A percentile compares a stretch with the other conserved stretches of the same genome.
Evolutionary conservation across 2,329 filamentous ascomycete species (phyloP).

Genomic region (Helicocarpus griseus): DNA sequence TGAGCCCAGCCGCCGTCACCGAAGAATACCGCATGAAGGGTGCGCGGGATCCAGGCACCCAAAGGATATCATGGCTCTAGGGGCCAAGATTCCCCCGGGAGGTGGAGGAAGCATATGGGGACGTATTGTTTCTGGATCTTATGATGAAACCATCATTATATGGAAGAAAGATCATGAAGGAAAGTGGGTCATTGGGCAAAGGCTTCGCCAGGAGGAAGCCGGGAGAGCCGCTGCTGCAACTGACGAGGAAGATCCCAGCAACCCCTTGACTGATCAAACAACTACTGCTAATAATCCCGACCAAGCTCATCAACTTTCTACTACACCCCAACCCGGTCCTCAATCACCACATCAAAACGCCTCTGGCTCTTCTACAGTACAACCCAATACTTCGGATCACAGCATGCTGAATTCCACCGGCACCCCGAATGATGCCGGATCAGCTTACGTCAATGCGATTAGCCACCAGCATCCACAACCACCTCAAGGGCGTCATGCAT

Average conservation of each 20-base stretch:
- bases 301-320: background rate
- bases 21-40: slow-evolving; percentile 40
- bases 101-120: slow-evolving; percentile 83
- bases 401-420: background rate
- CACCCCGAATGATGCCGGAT: background rate
- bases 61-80: slow-evolving; percentile 63
- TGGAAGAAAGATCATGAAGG: slow-evolving; percentile 83
- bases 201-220: slow-evolving; percentile 55
- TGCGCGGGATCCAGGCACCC: slow-evolving; percentile 68
- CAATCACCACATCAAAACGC: slow-evolving; percentile 2
- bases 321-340: slow-evolving; percentile 1
- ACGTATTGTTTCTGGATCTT: slow-evolving; percentile 93
- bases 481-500: too few species aligned
- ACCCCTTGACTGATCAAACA: slow-evolving; percentile 14
- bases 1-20: slow-evolving; percentile 35
- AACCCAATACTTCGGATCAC: background rate
- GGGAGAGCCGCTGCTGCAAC: slow-evolving; percentile 25
- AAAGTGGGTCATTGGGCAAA: slow-evolving; percentile 70
- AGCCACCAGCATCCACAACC: background rate
- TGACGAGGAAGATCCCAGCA: background rate
- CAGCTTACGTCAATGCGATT: background rate
- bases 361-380: slow-evolving; percentile 25
- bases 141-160: slow-evolving; percentile 90
- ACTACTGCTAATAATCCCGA: slow-evolving; percentile 11
- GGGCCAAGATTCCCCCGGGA: slow-evolving; percentile 80